A percentile compares a stretch with the other conserved stretches of the same genome.
Evolutionary conservation across 192 early-diverging fungal species (phyloP).

Genomic region (Linnemannia zychae): DNA sequence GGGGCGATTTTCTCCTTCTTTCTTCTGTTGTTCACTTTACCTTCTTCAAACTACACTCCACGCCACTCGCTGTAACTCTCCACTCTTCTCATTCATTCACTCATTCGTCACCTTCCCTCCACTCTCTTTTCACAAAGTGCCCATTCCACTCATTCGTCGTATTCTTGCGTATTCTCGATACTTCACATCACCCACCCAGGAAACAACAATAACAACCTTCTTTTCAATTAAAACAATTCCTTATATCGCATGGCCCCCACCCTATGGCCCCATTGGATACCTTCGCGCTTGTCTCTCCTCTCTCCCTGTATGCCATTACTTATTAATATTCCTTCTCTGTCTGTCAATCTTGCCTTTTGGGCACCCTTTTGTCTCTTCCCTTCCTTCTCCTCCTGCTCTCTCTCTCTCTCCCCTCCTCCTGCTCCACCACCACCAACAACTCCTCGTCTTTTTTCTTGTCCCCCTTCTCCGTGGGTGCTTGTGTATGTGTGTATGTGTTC

Average conservation of each 20-base stretch:
- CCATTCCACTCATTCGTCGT: background rate
- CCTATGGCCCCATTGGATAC: background rate
- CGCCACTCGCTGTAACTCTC: background rate
- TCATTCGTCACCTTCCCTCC: too few species aligned
- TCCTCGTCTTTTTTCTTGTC: background rate
- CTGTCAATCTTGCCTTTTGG: background rate
- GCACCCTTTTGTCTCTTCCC: background rate
- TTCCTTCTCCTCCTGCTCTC: background rate
- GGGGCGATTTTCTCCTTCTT: background rate
- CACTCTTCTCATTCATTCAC: background rate
- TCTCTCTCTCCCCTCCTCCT: background rate
- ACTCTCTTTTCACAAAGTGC: background rate
- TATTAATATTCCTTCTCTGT: background rate
- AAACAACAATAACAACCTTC: background rate
- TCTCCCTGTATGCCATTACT: background rate
- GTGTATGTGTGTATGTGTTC: background rate
- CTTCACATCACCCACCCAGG: too few species aligned
- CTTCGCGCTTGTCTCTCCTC: background rate
- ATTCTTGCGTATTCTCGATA: too few species aligned
- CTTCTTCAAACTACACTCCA: background rate
- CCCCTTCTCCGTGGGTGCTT: background rate
- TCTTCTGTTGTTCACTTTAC: background rate
- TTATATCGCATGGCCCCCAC: background rate
- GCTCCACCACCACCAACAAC: background rate
- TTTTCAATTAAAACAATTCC: background rate